phyloP scores from a whole-genome alignment of 345 rosid species.

The Jatropha curcas region DNA sequence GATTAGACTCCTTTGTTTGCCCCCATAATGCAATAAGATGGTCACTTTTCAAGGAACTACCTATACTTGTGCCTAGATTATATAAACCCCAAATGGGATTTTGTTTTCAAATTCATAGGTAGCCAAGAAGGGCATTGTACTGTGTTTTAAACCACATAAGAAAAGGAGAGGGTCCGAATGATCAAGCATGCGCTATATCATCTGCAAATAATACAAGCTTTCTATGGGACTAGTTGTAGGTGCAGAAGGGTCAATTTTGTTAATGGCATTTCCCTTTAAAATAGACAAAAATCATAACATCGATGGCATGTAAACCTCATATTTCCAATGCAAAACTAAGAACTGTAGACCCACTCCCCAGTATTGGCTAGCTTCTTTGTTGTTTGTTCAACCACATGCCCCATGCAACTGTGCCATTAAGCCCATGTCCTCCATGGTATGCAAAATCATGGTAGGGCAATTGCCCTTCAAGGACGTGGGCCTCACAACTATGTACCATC shows the following conservation, averaged over 20 bases:
- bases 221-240: background rate
- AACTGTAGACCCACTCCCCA: background rate
- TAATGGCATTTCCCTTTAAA: background rate
- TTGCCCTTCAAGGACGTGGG: background rate
- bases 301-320: conserved; percentile 4
- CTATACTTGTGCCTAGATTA: background rate
- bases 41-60: background rate
- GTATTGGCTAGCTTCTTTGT: background rate
- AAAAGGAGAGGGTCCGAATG: too few species aligned
- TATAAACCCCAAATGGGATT: background rate
- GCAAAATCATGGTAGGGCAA: background rate
- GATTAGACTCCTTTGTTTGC: too few species aligned
- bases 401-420: conserved; percentile 7
- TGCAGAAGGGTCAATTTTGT: background rate
- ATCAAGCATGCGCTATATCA: too few species aligned
- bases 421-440: conserved; percentile 10
- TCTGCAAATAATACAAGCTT: too few species aligned
- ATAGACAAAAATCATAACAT: background rate
- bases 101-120: background rate
- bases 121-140: too few species aligned
- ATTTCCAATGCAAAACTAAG: background rate
- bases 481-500: background rate
- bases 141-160: background rate
- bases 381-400: background rate
- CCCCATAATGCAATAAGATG: too few species aligned